Evolutionary conservation across 495 filamentous ascomycete genomes (phyloP).

Genomic region (Podospora australis): DNA sequence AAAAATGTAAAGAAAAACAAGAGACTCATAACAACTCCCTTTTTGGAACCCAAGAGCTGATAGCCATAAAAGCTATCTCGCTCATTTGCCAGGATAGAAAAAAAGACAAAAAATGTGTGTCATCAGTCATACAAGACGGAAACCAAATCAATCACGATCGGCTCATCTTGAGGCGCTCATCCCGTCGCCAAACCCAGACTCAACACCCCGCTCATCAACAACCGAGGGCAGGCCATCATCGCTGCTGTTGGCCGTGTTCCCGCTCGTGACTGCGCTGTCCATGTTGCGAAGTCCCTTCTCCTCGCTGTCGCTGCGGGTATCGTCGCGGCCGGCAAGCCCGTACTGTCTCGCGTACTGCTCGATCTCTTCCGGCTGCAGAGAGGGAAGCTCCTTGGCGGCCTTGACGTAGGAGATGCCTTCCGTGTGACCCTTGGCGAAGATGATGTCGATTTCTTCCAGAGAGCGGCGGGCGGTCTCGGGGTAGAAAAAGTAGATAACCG

Average conservation of each 20-base stretch:
- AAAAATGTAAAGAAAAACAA: too few species aligned
- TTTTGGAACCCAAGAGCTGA: too few species aligned
- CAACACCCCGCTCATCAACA: slow-evolving; percentile 11
- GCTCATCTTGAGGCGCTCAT: too few species aligned
- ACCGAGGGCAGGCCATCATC: background rate
- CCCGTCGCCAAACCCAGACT: slow-evolving; percentile 10
- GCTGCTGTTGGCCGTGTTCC: background rate
- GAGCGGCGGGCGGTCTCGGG: slow-evolving; percentile 64
- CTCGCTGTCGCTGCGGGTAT: background rate
- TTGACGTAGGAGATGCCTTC: slow-evolving; percentile 72
- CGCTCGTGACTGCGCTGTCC: background rate
- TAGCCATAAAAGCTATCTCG: too few species aligned
- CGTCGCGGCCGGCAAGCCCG: slow-evolving; percentile 37
- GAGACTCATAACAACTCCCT: too few species aligned
- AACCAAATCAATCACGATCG: too few species aligned
- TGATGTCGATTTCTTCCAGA: slow-evolving; percentile 75
- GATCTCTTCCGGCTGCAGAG: slow-evolving; percentile 55
- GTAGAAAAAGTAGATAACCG: slow-evolving; percentile 71
- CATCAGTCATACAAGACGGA: too few species aligned
- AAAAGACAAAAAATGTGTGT: too few species aligned
- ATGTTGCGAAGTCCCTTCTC: background rate
- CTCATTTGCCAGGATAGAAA: too few species aligned
- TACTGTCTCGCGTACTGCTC: slow-evolving; percentile 58
- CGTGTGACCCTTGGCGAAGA: slow-evolving; percentile 67
- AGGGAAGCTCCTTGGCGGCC: slow-evolving; percentile 63